Evolutionary conservation across 2,329 filamentous ascomycete genomes (phyloP).

Genomic region (Fusarium newnesense): DNA sequence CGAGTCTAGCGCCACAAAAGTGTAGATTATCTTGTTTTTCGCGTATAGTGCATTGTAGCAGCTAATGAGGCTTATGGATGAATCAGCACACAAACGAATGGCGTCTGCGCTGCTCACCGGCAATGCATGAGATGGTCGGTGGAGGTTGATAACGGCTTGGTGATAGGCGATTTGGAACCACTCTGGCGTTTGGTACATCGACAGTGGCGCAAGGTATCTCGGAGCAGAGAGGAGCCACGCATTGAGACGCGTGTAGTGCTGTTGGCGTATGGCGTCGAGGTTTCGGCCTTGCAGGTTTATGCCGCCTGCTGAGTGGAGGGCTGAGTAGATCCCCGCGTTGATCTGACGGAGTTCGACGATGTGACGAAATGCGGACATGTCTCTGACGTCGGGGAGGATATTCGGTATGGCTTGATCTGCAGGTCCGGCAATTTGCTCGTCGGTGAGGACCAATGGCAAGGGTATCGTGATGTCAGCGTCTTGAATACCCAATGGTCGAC

Average conservation of each 20-base stretch:
- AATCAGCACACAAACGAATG: conserved; percentile 37
- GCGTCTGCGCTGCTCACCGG: conserved; percentile 39
- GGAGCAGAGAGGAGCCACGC: conserved; percentile 35
- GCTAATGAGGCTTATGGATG: conserved; percentile 38
- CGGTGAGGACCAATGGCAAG: conserved; percentile 25
- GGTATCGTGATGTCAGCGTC: conserved; percentile 38
- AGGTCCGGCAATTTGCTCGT: conserved; percentile 25
- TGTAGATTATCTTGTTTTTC: conserved; percentile 40
- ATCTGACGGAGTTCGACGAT: conserved; percentile 34
- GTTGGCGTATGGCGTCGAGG: conserved; percentile 33
- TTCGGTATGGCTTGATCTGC: conserved; percentile 27
- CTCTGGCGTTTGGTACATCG: conserved; percentile 40
- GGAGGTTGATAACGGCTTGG: conserved; percentile 38
- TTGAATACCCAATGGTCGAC: conserved; percentile 31
- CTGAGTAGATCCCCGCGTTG: conserved; percentile 35
- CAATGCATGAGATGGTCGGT: conserved; percentile 37
- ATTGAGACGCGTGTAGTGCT: conserved; percentile 37
- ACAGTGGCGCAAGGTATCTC: conserved; percentile 34
- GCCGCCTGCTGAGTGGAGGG: conserved; percentile 35
- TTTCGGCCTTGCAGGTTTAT: conserved; percentile 26
- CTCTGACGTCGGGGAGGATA: conserved; percentile 28
- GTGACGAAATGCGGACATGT: conserved; percentile 38
- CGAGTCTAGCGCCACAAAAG: conserved; percentile 32
- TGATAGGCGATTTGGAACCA: conserved; percentile 43
- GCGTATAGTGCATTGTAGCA: conserved; percentile 39